Evolutionary conservation across 306 rosid genomes (phyloP), one percentile per base, ranked within the genome.

Genomic region (Begonia masoniana): DNA sequence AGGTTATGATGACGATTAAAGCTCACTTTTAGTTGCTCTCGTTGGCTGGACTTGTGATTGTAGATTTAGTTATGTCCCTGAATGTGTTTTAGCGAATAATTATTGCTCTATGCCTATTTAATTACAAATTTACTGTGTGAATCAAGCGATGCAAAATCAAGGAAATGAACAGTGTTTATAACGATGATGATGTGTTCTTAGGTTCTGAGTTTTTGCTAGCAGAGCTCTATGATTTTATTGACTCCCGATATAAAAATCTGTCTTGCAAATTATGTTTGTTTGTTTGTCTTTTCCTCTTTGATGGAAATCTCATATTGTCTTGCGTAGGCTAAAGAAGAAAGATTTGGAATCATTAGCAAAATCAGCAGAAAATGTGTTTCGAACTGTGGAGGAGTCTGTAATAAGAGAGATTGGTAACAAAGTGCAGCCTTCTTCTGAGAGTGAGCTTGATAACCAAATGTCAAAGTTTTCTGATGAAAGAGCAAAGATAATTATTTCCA

Each of bases 321-420:
- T 10, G 7, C 60, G 64, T 65, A 91, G 99, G 69, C 75, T 78
- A 54, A 75, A 77, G 76, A 86, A 79, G 77, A 74, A 68, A 56
- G 99, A 91, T 74, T 77, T 91, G 60, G 74, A 67, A 49, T 74
- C 76, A 13, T 66, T 81, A 47, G 81, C 94, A 9, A 71, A 72
- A 71, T 80, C 96, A 4, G 88, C 94, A 13, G 67, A 83, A 70
- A 16, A 70, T 9, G 48, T 77, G 68, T 55, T 75, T 57, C 70
- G 65, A 62, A 68, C 62, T 15, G 77, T 75, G 56, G 82, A 83
- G 71, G 91, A 83, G 57, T 71, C 92, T 58, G 80, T 58, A 17
- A 77, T 62, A 61, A 50, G 13, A 15, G 92, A 71, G 39, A 39
- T 63, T 42, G 51, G 42, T 41, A 57, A 51, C 57, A 67, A 81